Conservation (phyloP, 352 stramenopile genomes). For the Phytophthora quininea region DNA sequence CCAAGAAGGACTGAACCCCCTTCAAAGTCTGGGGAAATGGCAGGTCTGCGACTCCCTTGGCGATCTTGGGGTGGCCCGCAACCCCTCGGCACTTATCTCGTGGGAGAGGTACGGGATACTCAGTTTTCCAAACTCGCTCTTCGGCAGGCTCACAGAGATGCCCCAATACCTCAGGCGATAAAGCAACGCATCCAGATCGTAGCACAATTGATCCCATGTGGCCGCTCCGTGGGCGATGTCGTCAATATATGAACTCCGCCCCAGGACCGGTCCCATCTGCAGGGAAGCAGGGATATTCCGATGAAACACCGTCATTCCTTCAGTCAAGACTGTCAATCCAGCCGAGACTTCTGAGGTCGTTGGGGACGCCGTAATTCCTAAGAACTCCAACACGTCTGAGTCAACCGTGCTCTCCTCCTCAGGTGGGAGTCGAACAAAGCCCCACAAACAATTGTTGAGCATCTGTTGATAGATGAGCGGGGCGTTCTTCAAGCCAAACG, state of each 20-base stretch:
- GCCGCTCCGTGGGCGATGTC: slow-evolving; percentile 16
- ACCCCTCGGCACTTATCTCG: slow-evolving; percentile 5
- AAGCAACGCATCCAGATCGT: slow-evolving; percentile 14
- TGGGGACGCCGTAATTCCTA: not conserved
- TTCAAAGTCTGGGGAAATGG: not conserved
- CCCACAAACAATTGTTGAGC: too few relatives aligned
- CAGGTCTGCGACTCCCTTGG: not conserved
- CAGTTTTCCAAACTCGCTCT: slow-evolving; percentile 26
- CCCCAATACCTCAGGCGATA: slow-evolving; percentile 18
- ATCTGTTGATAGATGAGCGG: too few relatives aligned
- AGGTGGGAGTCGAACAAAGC: not conserved
- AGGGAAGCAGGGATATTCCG: not conserved
- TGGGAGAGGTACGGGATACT: slow-evolving; percentile 19
- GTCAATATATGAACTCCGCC: slow-evolving; percentile 32
- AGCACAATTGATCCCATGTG: slow-evolving; percentile 21
- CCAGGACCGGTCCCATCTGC: not conserved
- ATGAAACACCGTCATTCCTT: not conserved
- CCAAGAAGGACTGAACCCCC: not conserved
- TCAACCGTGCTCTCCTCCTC: not conserved
- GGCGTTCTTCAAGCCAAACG: too few relatives aligned
- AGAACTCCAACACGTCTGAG: not conserved
- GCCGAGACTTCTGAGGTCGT: not conserved
- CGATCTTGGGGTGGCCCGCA: slow-evolving; percentile 3
- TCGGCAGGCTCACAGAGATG: slow-evolving; percentile 26
- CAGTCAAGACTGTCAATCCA: not conserved